A percentile compares a stretch with the other conserved stretches of the same genome.
phyloP scores from a whole-genome alignment of 768 basidiomycete genomes.

The Cubamyces sp. region DNA sequence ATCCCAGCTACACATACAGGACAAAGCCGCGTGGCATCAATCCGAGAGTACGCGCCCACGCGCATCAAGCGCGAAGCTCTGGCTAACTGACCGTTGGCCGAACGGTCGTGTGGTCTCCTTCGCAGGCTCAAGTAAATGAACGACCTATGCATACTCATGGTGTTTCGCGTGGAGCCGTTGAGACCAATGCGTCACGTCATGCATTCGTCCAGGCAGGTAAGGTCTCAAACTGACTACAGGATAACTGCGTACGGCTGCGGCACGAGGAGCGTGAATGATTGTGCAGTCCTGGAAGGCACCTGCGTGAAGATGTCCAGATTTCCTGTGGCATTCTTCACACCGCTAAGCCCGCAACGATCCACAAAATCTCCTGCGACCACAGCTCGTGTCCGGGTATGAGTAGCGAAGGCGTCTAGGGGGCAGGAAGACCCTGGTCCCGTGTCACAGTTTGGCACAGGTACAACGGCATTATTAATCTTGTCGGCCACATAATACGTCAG shows the following conservation, averaged over 20 bases:
- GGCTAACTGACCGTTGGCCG: no score
- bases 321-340: conserved; percentile 29
- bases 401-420: conserved; percentile 39
- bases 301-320: conserved; percentile 30
- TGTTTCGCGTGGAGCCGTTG: no score
- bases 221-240: not conserved
- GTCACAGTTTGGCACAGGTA: conserved; percentile 44
- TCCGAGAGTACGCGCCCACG: no score
- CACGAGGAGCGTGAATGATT: conserved; percentile 15
- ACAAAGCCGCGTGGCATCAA: no score
- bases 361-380: conserved; percentile 43
- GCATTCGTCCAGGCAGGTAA: not conserved
- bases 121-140: no score
- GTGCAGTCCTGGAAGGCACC: conserved; percentile 19
- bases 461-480: conserved; percentile 46
- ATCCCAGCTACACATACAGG: no score
- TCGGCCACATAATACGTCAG: not conserved
- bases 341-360: conserved; percentile 39
- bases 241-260: conserved; percentile 12
- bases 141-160: no score
- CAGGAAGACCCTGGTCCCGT: conserved; percentile 46
- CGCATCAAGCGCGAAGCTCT: no score
- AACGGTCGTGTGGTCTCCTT: no score
- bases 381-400: conserved; percentile 36
- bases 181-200: not conserved